Evolutionary conservation across 129 eudicot species (phyloP).

Genomic region (Dittrichia graveolens): DNA sequence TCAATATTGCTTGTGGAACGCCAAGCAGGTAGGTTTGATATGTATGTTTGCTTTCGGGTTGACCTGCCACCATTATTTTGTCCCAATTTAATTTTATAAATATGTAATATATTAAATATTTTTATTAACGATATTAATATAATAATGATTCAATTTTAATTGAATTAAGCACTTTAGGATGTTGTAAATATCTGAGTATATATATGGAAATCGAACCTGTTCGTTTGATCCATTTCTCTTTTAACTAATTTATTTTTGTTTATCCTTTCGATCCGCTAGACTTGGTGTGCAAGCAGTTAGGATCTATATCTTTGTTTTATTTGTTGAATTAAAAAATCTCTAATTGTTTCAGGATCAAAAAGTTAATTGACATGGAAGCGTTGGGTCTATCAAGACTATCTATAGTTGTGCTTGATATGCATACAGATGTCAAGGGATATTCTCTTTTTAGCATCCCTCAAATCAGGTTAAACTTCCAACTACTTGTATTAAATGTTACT

Average conservation of each 20-base stretch:
- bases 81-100: background rate
- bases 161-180: background rate
- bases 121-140: background rate
- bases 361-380: constrained; percentile 79
- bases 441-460: constrained; percentile 88
- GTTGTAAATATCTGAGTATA: background rate
- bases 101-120: background rate
- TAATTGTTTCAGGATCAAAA: constrained; percentile 70
- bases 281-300: constrained; percentile 11
- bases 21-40: constrained; percentile 69
- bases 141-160: background rate
- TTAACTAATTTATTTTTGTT: background rate
- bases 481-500: background rate
- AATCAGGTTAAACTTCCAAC: constrained; percentile 63
- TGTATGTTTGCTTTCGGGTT: constrained; percentile 1
- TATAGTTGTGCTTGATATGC: constrained; percentile 80
- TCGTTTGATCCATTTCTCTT: background rate
- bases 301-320: constrained; percentile 1
- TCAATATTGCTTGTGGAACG: constrained; percentile 85
- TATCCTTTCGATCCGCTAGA: background rate
- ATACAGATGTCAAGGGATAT: constrained; percentile 86
- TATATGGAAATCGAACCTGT: background rate
- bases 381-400: constrained; percentile 75
- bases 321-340: background rate
- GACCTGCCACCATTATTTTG: background rate